Conservation (phyloP, 2,329 filamentous ascomycete genomes). For the Arthrinium phaeospermum region DNA sequence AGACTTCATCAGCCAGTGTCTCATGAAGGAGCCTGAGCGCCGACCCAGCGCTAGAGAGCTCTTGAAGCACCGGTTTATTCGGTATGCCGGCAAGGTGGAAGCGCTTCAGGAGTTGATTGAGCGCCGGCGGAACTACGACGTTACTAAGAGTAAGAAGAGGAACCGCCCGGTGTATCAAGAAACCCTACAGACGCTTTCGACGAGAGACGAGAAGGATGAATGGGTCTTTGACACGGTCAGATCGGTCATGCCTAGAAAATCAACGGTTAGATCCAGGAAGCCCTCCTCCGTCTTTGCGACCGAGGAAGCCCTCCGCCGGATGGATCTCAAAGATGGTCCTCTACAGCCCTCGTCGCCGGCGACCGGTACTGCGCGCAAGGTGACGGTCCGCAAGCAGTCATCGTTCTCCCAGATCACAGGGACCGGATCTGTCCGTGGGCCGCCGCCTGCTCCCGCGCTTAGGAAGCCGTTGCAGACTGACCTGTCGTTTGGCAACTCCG, state of each 20-base stretch:
- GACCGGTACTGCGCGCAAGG: conserved; percentile 61
- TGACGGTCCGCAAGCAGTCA: conserved; percentile 58
- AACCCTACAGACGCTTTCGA: conserved; percentile 76
- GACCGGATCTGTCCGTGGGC: conserved; percentile 45
- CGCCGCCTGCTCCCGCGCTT: conserved; percentile 49
- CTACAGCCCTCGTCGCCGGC: conserved; percentile 56
- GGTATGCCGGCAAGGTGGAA: conserved; percentile 85
- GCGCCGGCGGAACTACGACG: conserved; percentile 82
- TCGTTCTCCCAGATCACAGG: conserved; percentile 46
- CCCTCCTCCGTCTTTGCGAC: conserved; percentile 61
- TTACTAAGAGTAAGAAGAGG: conserved; percentile 69
- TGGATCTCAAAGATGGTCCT: conserved; percentile 67
- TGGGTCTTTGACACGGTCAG: conserved; percentile 98
- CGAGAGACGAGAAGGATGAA: conserved; percentile 75
- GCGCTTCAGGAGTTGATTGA: conserved; percentile 85
- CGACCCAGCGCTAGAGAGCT: conserved; percentile 86
- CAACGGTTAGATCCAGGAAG: conserved; percentile 58
- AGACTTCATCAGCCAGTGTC: conserved; percentile 88
- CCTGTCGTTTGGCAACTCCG: conserved; percentile 91
- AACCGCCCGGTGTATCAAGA: conserved; percentile 92
- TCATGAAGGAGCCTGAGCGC: conserved; percentile 89
- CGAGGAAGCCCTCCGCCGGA: conserved; percentile 65
- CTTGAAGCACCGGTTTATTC: conserved; percentile 86
- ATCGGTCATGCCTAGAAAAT: conserved; percentile 66
- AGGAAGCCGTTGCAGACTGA: conserved; percentile 87